Evolutionary conservation across 2,329 filamentous ascomycete species (phyloP).

Genomic region (Fusarium brachygibbosum): DNA sequence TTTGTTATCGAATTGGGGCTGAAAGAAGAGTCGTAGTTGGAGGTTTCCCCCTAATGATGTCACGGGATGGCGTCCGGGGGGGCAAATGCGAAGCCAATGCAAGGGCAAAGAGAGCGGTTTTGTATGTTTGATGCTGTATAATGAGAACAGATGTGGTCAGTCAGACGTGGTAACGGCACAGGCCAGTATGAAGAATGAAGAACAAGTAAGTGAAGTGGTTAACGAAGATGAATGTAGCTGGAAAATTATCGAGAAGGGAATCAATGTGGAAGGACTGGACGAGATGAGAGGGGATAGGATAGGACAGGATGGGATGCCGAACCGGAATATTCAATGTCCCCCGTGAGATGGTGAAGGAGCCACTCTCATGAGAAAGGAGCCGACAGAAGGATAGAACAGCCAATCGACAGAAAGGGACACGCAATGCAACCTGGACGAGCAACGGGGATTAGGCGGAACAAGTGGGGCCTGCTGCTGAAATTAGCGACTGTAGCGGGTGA

Average conservation of each 20-base stretch:
- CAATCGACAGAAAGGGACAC: constrained; percentile 43
- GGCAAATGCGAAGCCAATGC: constrained; percentile 42
- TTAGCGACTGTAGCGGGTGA: constrained; percentile 37
- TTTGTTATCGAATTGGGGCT: constrained; percentile 24
- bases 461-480: constrained; percentile 35
- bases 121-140: constrained; percentile 37
- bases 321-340: constrained; percentile 47
- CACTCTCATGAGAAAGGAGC: constrained; percentile 45
- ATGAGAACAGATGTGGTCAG: constrained; percentile 33
- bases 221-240: constrained; percentile 20
- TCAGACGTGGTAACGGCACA: constrained; percentile 23
- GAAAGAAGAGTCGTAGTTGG: constrained; percentile 29
- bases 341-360: constrained; percentile 40
- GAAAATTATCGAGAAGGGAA: constrained; percentile 23
- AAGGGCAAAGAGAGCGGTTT: constrained; percentile 39
- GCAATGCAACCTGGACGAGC: constrained; percentile 45
- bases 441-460: constrained; percentile 25
- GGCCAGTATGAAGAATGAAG: constrained; percentile 9
- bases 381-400: constrained; percentile 19
- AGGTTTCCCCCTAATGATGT: constrained; percentile 50
- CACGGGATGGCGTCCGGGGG: constrained; percentile 42
- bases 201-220: neutral
- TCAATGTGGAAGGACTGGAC: constrained; percentile 37
- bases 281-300: constrained; percentile 39
- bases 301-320: constrained; percentile 13